Evolutionary conservation across 495 filamentous ascomycete species (phyloP).

Genomic region (Penicillium silybi): DNA sequence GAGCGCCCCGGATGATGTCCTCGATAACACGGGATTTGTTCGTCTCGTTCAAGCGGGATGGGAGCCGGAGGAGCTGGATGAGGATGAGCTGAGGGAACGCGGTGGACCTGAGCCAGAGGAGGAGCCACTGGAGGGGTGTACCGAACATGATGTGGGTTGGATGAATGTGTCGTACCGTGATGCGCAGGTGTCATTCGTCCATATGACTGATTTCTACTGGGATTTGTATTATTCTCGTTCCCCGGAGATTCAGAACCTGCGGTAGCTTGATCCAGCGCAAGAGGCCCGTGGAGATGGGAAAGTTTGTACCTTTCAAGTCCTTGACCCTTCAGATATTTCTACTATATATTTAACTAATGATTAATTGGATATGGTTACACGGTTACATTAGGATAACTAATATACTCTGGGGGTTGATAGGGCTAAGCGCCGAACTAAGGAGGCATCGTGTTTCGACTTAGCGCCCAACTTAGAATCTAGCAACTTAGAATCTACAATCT

Average conservation of each 20-base stretch:
- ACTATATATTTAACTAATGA: too few relatives aligned
- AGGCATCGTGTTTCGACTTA: too few relatives aligned
- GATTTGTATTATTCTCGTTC: background rate
- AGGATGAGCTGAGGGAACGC: background rate
- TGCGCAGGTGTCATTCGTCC: background rate
- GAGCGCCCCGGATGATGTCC: slow-evolving; percentile 2
- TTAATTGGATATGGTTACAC: too few relatives aligned
- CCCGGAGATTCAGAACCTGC: background rate
- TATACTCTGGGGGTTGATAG: too few relatives aligned
- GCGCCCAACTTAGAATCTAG: too few relatives aligned
- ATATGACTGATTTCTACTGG: background rate
- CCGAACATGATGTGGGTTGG: slow-evolving; percentile 26
- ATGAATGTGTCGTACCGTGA: slow-evolving; percentile 18
- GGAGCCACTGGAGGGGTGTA: slow-evolving; percentile 26
- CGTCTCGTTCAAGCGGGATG: background rate
- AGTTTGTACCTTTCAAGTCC: too few relatives aligned
- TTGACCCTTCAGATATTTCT: too few relatives aligned
- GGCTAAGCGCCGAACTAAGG: too few relatives aligned
- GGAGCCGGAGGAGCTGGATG: background rate
- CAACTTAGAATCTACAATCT: too few relatives aligned
- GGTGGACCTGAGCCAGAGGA: background rate
- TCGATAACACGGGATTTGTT: slow-evolving; percentile 12
- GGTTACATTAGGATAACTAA: too few relatives aligned
- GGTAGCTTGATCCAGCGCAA: too few relatives aligned
- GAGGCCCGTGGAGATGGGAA: too few relatives aligned